Base-by-base conservation (phyloP, 2,329 filamentous ascomycete genomes). In the Cryphonectria radicalis region DNA sequence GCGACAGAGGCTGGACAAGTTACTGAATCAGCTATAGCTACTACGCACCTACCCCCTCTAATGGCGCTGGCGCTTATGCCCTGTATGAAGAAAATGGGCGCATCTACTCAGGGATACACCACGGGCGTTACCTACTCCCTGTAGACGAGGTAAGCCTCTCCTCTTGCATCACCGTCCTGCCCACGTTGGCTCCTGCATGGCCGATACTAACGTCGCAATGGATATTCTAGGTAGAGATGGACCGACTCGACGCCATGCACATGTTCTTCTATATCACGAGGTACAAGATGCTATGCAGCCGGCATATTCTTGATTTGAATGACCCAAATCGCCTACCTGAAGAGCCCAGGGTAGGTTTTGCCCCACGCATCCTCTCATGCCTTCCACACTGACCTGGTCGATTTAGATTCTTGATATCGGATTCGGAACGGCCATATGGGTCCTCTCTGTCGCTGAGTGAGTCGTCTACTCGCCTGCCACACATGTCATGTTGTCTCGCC, bases 381-480 rank as follows among this genome's bases (percentile, higher is more conserved):
- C 35, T 43, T 35, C 19, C 17, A 32, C 25, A 32, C 25, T 35
- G 40, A 53, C 32, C 37, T 10, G 7, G 13, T 55, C 6, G 37
- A 14, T 19, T 19, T 28, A 63, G 66, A 85, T 92, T 64, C 78
- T 92, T 59, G 90, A 92, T 77, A 78, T 97, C 68, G 95, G 94
- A 59, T 95, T 92, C 74, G 95, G 95, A 28, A 97, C 94, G 0
- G 94, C 94, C 55, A 95, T 97, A 73, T 98, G 95, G 95, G 89
- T 92, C 57, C 93, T 97, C 76, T 92, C 95, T 75, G 92, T 97
- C 82, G 92, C 92, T 74, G 90, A 92, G 88, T 93, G 84, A 82
- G 89, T 80, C 8, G 57, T n/a, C 55, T 53, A 32, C 19, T 63
- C 32, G 11, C 32, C n/a, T 13, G 32, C 4, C 5, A 17, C 5